Conservation (phyloP, 1,284 basidiomycete species). For the Leccinum subrobustum region DNA sequence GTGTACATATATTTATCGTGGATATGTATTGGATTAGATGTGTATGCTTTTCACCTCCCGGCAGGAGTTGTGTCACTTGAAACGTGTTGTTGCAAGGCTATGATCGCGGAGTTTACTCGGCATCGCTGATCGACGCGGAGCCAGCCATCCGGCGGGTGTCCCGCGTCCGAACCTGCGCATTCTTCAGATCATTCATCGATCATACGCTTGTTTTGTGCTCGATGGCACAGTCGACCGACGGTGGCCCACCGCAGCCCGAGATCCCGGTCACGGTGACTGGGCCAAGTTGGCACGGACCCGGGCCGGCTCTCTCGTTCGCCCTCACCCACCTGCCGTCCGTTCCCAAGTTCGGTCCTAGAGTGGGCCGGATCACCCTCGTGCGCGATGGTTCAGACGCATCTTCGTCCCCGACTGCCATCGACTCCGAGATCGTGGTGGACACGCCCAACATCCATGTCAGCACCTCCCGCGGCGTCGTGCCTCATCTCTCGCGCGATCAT, state of each 20-base stretch:
- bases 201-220: not conserved
- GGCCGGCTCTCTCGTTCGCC: conserved; percentile 13
- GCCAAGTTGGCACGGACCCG: conserved; percentile 2
- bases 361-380: conserved; percentile 20
- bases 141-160: not conserved
- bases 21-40: not conserved
- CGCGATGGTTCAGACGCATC: conserved; percentile 6
- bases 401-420: not conserved
- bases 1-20: not conserved
- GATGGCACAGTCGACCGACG: conserved; percentile 7
- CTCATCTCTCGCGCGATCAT: conserved; percentile 72
- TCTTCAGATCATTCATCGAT: not conserved
- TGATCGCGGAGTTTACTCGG: conserved; percentile 20
- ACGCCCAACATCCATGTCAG: conserved; percentile 63
- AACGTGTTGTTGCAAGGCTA: not conserved
- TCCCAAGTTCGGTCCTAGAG: conserved; percentile 27
- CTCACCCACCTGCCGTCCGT: conserved; percentile 2
- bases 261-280: not conserved
- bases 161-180: not conserved
- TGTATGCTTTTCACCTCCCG: not conserved
- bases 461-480: conserved; percentile 70
- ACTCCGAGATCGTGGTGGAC: conserved; percentile 36
- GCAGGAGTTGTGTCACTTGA: not conserved
- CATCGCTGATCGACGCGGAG: not conserved
- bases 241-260: not conserved